phyloP scores from a whole-genome alignment of 768 basidiomycete genomes.

The Megacollybia marginata region DNA sequence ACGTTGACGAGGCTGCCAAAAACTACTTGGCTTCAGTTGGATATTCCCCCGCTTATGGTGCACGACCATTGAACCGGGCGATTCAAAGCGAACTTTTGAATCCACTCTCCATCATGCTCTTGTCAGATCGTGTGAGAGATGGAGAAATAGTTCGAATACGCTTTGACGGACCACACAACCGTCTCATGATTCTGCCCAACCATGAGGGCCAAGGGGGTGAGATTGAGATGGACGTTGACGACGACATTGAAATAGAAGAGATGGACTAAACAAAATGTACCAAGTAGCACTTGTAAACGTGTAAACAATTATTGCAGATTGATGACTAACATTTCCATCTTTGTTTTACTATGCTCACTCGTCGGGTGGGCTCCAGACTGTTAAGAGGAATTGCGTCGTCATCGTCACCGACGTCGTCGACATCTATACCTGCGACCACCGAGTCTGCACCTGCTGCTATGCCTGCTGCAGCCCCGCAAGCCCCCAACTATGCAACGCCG shows the following conservation, averaged over 20 bases:
- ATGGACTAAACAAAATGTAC: constrained; percentile 30
- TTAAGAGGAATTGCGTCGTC: not conserved
- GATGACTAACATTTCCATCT: not conserved
- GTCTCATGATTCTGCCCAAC: constrained; percentile 72
- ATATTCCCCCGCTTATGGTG: constrained; percentile 81
- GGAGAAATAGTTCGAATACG: constrained; percentile 69
- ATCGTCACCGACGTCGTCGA: constrained; percentile 1
- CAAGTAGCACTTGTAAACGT: too few species aligned
- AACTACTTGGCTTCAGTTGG: constrained; percentile 68
- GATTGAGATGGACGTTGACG: constrained; percentile 55
- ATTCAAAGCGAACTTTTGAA: constrained; percentile 93
- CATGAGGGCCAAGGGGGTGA: constrained; percentile 53
- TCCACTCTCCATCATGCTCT: constrained; percentile 78
- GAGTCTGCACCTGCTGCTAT: constrained; percentile 4
- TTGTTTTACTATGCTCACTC: not conserved
- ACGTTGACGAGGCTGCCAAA: constrained; percentile 71
- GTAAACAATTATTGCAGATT: too few species aligned
- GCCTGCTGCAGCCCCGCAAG: constrained; percentile 46
- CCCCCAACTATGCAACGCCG: constrained; percentile 63
- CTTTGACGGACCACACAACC: constrained; percentile 80
- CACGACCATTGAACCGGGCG: constrained; percentile 83
- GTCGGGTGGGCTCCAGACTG: not conserved
- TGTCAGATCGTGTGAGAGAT: constrained; percentile 77
- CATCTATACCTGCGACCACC: constrained; percentile 5
- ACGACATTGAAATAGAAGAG: constrained; percentile 64